phyloP scores from a whole-genome alignment of 2,329 filamentous ascomycete species.

The Cryphonectria nitschkei region DNA sequence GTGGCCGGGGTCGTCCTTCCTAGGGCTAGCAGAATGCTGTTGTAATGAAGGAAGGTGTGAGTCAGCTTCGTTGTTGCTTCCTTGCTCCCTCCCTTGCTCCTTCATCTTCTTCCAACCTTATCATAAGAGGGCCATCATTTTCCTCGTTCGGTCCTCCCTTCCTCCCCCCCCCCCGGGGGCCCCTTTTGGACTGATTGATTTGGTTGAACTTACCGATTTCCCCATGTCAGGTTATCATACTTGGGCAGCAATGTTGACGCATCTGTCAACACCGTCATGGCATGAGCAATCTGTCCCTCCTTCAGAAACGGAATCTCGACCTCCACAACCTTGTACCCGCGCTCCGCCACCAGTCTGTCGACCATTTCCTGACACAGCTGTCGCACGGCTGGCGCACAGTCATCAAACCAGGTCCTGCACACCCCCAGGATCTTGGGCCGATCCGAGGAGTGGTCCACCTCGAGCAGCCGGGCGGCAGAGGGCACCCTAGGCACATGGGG shows the following conservation, averaged over 20 bases:
- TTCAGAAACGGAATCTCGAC: constrained; percentile 61
- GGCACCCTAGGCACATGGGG: constrained; percentile 39
- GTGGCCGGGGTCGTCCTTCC: constrained; percentile 64
- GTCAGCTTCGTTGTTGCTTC: neutral
- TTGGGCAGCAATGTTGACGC: constrained; percentile 51
- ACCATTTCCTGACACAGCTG: constrained; percentile 48
- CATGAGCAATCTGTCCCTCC: constrained; percentile 73
- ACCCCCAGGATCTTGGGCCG: constrained; percentile 62
- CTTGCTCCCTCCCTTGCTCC: no score
- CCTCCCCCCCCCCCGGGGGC: no score
- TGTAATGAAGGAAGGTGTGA: neutral
- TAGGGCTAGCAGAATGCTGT: constrained; percentile 66
- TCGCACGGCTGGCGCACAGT: constrained; percentile 47
- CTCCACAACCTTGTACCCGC: constrained; percentile 57
- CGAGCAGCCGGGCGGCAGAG: constrained; percentile 31
- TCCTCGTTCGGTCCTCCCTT: neutral
- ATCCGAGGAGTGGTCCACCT: constrained; percentile 26
- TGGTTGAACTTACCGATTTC: constrained; percentile 35
- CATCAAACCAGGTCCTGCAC: constrained; percentile 64
- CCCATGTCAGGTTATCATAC: constrained; percentile 55
- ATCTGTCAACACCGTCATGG: constrained; percentile 73
- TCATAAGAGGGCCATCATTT: no score
- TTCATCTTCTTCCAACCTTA: neutral
- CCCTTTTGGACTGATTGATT: no score
- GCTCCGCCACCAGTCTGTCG: constrained; percentile 54